phyloP scores from a whole-genome alignment of 371 early-diverging fungal species.

The Mortierella sp. region DNA sequence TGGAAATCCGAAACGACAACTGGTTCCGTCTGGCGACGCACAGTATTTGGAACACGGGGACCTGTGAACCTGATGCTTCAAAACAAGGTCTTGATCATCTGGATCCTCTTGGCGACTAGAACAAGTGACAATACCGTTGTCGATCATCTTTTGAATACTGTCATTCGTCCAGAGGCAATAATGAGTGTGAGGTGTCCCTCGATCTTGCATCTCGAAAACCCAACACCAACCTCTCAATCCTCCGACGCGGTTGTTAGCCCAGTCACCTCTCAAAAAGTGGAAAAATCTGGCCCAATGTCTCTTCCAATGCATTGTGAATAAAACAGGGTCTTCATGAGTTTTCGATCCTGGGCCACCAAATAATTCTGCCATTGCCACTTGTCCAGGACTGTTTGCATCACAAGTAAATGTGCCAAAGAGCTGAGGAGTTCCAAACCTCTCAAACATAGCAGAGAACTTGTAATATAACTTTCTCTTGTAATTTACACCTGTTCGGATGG shows the following conservation, averaged over 20 bases:
- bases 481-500: constrained; percentile 22
- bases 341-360: constrained; percentile 14
- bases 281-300: constrained; percentile 17
- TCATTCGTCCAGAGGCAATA: constrained; percentile 14
- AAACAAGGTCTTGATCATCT: constrained; percentile 15
- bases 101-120: constrained; percentile 2
- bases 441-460: constrained; percentile 20
- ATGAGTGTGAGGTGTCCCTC: constrained; percentile 18
- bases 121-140: constrained; percentile 7
- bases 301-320: constrained; percentile 30
- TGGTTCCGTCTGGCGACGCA: constrained; percentile 4
- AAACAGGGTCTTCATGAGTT: constrained; percentile 20
- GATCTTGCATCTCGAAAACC: constrained; percentile 21
- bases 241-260: constrained; percentile 2
- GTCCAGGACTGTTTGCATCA: constrained; percentile 15
- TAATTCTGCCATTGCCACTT: constrained; percentile 11
- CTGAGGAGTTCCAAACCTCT: constrained; percentile 19
- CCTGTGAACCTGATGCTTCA: constrained; percentile 26
- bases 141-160: constrained; percentile 13
- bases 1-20: constrained; percentile 21
- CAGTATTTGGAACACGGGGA: constrained; percentile 17
- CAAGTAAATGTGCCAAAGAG: constrained; percentile 26
- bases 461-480: constrained; percentile 15
- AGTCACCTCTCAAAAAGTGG: constrained; percentile 8
- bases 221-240: constrained; percentile 23